Conservation (phyloP, 768 basidiomycete species). For the Boletus reticulatus region DNA sequence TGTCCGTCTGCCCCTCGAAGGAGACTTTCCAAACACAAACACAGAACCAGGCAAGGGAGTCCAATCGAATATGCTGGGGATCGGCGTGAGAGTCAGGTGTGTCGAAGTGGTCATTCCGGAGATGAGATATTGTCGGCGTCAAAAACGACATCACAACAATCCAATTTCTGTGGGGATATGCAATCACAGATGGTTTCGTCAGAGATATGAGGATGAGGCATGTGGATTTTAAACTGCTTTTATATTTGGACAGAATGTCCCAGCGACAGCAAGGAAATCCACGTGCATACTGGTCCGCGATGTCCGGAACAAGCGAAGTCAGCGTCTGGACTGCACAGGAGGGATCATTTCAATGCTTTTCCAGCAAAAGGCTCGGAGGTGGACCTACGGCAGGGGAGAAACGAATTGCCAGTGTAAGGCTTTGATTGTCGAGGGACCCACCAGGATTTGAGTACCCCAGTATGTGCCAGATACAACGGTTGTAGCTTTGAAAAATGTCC, state of each 20-base stretch:
- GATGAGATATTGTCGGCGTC: too few species aligned
- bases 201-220: not conserved
- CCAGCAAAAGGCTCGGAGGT: not conserved
- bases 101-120: too few species aligned
- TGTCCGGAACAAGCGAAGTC: not conserved
- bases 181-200: not conserved
- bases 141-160: not conserved
- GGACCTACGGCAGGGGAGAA: not conserved
- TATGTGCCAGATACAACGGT: not conserved
- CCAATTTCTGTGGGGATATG: not conserved
- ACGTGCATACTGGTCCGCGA: too few species aligned
- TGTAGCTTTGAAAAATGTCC: slow-evolving; percentile 2
- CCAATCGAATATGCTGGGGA: not conserved
- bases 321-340: not conserved
- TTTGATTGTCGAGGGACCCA: not conserved
- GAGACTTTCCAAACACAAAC: not conserved
- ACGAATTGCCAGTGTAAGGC: not conserved
- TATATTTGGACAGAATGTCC: too few species aligned
- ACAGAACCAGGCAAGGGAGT: not conserved
- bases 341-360: not conserved
- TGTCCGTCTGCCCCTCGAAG: not conserved
- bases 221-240: too few species aligned
- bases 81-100: too few species aligned
- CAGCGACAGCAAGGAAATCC: too few species aligned
- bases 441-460: not conserved